Evolutionary conservation across 2,329 filamentous ascomycete species (phyloP), one percentile per base, ranked within the genome.

Genomic region (Pseudogymnoascus sp.): DNA sequence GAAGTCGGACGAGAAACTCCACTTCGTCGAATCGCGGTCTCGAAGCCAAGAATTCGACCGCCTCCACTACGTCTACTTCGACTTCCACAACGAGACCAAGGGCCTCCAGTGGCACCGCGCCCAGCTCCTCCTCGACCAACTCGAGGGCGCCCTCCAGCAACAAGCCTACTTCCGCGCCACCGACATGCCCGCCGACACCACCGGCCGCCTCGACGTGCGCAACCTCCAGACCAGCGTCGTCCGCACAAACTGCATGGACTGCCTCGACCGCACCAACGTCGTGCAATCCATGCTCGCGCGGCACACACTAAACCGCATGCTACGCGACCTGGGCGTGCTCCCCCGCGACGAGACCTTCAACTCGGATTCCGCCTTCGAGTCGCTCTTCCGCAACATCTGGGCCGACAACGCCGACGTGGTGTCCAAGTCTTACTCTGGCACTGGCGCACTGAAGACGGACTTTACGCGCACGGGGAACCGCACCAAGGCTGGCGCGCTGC

Each of bases 201-300:
- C 86, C 62, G 89, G 88, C 30, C 84, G 83, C 16, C 80, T 97
- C 11, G 93, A 97, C 68, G 84, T 91, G 34, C 86, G 91, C 65
- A 87, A 84, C 64, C 81, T 84, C 65, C 94, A 99, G 78, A 90
- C 86, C 1, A 91, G 90, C 64, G 92, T 97, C 14, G 92, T 99
- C 65, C 87, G 94, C 60, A 97, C 94, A 38, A 99, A 99, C 74
- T 99, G 94, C 77, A 99, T 99, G 94, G 94, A 99, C 75, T 99
- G 95, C 67, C 83, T 99, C 12, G 94, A 99, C 74, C 89, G 94
- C 60, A 99, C 94, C 60, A 99, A 99, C 69, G 92, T 99, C 6
- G 91, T 99, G 3, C 94, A 99, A 76, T 96, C 91, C 73, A 96
- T 97, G 89, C 84, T 99, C 62, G 94, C 90, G 8, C 88, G 93